Evolutionary conservation across 768 basidiomycete genomes (phyloP), one percentile per base, ranked within the genome.

Genomic region (Suillus fuscotomentosus): DNA sequence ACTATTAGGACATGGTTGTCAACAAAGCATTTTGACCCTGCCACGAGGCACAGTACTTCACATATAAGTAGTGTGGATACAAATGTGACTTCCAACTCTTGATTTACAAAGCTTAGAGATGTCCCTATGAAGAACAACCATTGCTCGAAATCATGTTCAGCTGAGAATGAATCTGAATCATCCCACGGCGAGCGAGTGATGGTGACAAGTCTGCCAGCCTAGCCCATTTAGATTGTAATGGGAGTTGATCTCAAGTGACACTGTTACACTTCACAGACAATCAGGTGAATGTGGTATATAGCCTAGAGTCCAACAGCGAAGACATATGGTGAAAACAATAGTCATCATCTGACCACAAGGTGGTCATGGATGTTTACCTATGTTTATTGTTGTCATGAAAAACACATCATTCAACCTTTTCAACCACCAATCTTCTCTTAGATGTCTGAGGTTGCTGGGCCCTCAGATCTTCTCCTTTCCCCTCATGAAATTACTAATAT

Each of bases 401-500:
- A 39, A 20, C 17, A 15, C 22, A 38, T 24, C 17, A 1, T 59
- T 42, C 39, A 42, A 59, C 57, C 24, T 24, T 14, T 31, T 27
- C 57, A 42, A 59, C 27, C 24, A 36, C 31, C 36, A 54, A 13
- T 7, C 10, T 38, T 42, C 17, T 27, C 5, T 41, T 42, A 41
- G 24, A 59, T 59, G 57, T 59, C 24, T 42, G 57, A 59, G 41
- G 57, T 59, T 42, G 41, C 41, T 59, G 57, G 41, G 11, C 11
- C 63, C 34, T n/a, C 63, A 60, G 57, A 62, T 39, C 42, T 63
- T 53, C 63, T 57, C 50, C 61, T 77, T 17, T 71, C 75, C 60
- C 70, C 61, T 31, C 67, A 73, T 38, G 60, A 54, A 5, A n/a
- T 73, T 34, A 17, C 68, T 47, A 24, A 67, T 6, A 31, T 77